Base-by-base conservation (phyloP, 2,329 filamentous ascomycete genomes). In the Epichloe coenophiala region DNA sequence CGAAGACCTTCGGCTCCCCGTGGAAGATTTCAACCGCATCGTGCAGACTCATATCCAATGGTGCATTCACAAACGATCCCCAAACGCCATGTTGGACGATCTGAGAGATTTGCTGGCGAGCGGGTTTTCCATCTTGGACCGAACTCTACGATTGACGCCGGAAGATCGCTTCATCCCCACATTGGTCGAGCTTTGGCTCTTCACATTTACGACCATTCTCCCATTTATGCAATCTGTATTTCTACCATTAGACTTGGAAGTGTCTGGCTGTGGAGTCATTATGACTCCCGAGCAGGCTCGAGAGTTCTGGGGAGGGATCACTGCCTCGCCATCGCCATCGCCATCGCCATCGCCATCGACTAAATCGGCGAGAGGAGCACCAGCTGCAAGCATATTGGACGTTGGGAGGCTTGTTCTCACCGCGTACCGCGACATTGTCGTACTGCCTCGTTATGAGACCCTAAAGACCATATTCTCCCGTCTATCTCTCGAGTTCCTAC, bases 181-280 rank as follows among this genome's bases (percentile, higher is more conserved):
- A 51, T 74, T 98, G 1, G 91, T 96, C 2, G 88, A 95, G 63
- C 82, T 96, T 62, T 98, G 93, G 93, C 80, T 94, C 53, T 83
- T 93, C 45, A 90, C 93, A 0, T 96, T 96, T 60, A 91, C 88
- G 3, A 86, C 80, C 6, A 87, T 97, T 38, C 69, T 97, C 5
- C 93, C 93, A 0, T 97, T 95, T 62, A 83, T 98, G 59, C 91
- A 97, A 69, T 89, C 91, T 1, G 90, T 96, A 1, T 96, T 98
- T 62, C 71, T 98, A 2, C 93, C 90, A 0, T 71, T 98, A 1
- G 93, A 98, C 61, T 78, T 95, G 11, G 93, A 98, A 63, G 95
- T 98, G 63, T 84, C 88, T 49, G 93, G 91, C 5, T 78, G 78
- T 45, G 93, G 93, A 15, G 74, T 80, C 0, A 77, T 97, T 50